Evolutionary conservation across 306 rosid genomes (phyloP), one percentile per base, ranked within the genome.

Genomic region (Prunus armeniaca): DNA sequence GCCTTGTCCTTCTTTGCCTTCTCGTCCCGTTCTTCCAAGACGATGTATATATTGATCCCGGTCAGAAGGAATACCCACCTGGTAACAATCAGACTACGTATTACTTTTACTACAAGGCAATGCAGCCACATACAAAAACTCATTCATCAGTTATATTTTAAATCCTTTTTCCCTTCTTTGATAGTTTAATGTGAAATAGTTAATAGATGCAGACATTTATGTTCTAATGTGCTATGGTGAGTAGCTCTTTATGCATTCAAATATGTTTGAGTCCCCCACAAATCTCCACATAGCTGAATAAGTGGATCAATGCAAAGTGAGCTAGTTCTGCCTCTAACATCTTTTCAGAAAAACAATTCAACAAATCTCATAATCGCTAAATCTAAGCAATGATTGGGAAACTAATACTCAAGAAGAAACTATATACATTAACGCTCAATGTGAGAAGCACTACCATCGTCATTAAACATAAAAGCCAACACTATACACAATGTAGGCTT

Each of bases 11-110:
- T 83, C 93, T 90, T 89, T 95, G 73, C 96, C 98, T 85, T 83
- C 89, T 55, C 97, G 85, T 67, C 97, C 98, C 11, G 98, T 92
- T 88, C 98, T 88, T 85, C 98, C 97, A 79, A 95, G 91, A 32
- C 98, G 96, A 72, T 95, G 90, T 79, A 95, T 88, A 79, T 95
- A 95, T 62, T 89, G 96, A 83, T 92, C 93, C 63, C 98, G 91
- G 69, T 89, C 96, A 19, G 87, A 57, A 63, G 98, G 97, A 78
- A 92, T 83, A 65, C 98, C 97, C 75, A 92, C 88, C 98, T 95
- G 81, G 63, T 17, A 65, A 70, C 25, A 47, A 50, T 54, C 69
- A 63, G 10, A 79, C 65, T 9, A 10, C 11, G 5, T 11, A 24
- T 43, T 12, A 67, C 12, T 54, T 60, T 57, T 57, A 19, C 51